A percentile compares a stretch with the other conserved stretches of the same genome.
Evolutionary conservation across 1,284 basidiomycete species (phyloP).

Genomic region (Cutaneotrichosporon sp.): DNA sequence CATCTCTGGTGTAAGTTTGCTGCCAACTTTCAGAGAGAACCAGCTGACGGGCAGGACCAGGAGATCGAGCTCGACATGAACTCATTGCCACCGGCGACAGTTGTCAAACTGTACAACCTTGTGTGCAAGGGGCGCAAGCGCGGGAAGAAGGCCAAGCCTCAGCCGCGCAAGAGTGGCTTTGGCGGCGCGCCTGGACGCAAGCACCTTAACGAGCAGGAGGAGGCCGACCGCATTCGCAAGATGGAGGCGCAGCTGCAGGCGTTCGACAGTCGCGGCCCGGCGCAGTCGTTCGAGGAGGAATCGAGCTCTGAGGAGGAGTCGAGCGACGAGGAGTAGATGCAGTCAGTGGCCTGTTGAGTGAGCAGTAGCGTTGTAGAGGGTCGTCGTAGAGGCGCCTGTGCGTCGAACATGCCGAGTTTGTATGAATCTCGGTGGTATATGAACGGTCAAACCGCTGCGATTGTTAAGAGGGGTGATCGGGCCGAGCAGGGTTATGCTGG

Average conservation of each 20-base stretch:
- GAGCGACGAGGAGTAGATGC: conserved; percentile 46
- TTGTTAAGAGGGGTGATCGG: too few relatives aligned
- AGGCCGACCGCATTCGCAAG: conserved; percentile 72
- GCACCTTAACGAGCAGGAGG: conserved; percentile 57
- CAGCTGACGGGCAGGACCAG: conserved; percentile 65
- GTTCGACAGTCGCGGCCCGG: conserved; percentile 34
- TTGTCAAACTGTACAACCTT: conserved; percentile 89
- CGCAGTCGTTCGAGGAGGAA: conserved; percentile 33
- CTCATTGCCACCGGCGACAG: conserved; percentile 72
- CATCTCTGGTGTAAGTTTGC: conserved; percentile 75
- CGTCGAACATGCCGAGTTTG: conserved; percentile 1
- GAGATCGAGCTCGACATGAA: conserved; percentile 98
- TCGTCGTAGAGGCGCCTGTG: conserved; percentile 3
- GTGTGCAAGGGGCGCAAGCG: conserved; percentile 63
- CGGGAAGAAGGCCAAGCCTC: conserved; percentile 31
- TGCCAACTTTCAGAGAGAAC: too few relatives aligned
- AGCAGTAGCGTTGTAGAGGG: neutral
- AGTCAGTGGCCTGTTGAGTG: neutral
- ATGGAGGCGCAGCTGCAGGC: conserved; percentile 63
- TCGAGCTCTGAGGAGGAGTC: conserved; percentile 47
- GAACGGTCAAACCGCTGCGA: neutral
- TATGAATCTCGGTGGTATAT: conserved; percentile 3
- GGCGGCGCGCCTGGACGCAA: conserved; percentile 84
- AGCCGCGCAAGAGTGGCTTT: conserved; percentile 56
- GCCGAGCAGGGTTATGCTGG: neutral